Percentiles rank a stretch among this genome's conserved stretches.
phyloP scores from a whole-genome alignment of 352 stramenopile genomes.

The Saprolegnia diclina region DNA sequence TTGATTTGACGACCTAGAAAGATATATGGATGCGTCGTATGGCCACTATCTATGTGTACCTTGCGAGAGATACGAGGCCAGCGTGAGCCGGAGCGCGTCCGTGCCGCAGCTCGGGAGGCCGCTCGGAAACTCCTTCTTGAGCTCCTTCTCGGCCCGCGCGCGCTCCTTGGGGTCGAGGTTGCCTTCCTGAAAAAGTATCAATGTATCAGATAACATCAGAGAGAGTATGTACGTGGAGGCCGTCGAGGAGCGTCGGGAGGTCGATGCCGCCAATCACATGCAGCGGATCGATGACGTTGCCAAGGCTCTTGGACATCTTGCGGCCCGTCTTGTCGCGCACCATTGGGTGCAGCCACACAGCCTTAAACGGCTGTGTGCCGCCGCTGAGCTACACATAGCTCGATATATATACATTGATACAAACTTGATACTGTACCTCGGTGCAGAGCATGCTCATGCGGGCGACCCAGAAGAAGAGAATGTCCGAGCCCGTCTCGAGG shows the following conservation, averaged over 20 bases:
- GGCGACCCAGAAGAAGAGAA: constrained; percentile 99
- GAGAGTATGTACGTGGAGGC: constrained; percentile 68
- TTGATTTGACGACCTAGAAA: constrained; percentile 94
- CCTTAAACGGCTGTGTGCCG: constrained; percentile 94
- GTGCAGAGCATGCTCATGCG: constrained; percentile 87
- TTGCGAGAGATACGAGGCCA: constrained; percentile 93
- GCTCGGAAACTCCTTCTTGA: constrained; percentile 96
- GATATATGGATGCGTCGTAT: not conserved
- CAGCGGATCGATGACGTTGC: constrained; percentile 97
- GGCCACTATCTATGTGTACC: constrained; percentile 28
- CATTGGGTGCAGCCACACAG: constrained; percentile 97
- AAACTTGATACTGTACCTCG: constrained; percentile 5
- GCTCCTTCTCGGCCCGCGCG: constrained; percentile 96
- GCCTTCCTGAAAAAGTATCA: constrained; percentile 40
- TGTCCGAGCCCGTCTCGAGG: constrained; percentile 99
- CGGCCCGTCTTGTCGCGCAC: constrained; percentile 97
- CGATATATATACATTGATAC: constrained; percentile 72
- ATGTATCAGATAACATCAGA: not conserved
- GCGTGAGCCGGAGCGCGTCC: constrained; percentile 97
- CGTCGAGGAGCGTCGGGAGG: constrained; percentile 91
- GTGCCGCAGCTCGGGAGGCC: constrained; percentile 98
- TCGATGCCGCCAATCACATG: constrained; percentile 97
- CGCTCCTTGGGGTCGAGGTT: constrained; percentile 98
- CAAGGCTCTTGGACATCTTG: constrained; percentile 99
- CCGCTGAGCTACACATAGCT: constrained; percentile 83